Percentiles rank a stretch among this genome's conserved stretches.
These are phyloP conservation scores for Venturiaceae sp. DNA, from an alignment of 2,329 filamentous ascomycete genomes.

Conservation along the genomic window DNA sequence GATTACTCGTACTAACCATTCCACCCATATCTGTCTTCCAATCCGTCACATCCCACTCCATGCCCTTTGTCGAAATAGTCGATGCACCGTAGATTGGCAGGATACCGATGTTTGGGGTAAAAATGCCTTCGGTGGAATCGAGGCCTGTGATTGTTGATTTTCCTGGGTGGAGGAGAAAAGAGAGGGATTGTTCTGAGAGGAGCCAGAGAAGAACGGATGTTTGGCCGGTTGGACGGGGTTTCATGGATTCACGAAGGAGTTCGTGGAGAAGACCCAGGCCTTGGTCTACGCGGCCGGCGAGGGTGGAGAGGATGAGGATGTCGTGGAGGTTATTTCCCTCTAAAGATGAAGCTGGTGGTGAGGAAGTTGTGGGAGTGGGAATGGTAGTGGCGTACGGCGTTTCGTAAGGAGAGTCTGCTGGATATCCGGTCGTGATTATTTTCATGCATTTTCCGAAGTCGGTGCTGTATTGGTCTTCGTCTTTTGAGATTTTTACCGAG, in stretches of 20 bases:
- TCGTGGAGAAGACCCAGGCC: slow-evolving; percentile 84
- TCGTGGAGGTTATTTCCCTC: slow-evolving; percentile 26
- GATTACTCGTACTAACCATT: slow-evolving; percentile 40
- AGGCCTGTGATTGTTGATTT: slow-evolving; percentile 48
- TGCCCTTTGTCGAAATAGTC: slow-evolving; percentile 65
- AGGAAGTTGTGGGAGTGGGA: not conserved
- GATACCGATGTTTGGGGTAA: slow-evolving; percentile 77
- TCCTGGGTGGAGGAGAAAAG: slow-evolving; percentile 66
- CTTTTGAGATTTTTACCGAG: slow-evolving; percentile 53
- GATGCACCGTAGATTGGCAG: slow-evolving; percentile 74
- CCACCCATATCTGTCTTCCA: slow-evolving; percentile 56
- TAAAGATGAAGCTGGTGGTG: not conserved
- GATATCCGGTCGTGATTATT: slow-evolving; percentile 3
- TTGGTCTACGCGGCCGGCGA: slow-evolving; percentile 88
- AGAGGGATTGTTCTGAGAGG: slow-evolving; percentile 70
- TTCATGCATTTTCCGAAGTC: slow-evolving; percentile 76
- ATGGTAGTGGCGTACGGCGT: not conserved
- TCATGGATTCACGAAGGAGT: slow-evolving; percentile 47
- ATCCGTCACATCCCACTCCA: slow-evolving; percentile 83
- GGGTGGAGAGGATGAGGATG: slow-evolving; percentile 73
- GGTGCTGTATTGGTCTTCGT: slow-evolving; percentile 76
- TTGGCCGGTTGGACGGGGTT: slow-evolving; percentile 18
- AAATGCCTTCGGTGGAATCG: slow-evolving; percentile 27
- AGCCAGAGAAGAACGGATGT: slow-evolving; percentile 51
- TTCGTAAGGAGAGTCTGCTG: not conserved